phyloP scores from a whole-genome alignment of 306 rosid genomes.

The Cicer cuneatum region DNA sequence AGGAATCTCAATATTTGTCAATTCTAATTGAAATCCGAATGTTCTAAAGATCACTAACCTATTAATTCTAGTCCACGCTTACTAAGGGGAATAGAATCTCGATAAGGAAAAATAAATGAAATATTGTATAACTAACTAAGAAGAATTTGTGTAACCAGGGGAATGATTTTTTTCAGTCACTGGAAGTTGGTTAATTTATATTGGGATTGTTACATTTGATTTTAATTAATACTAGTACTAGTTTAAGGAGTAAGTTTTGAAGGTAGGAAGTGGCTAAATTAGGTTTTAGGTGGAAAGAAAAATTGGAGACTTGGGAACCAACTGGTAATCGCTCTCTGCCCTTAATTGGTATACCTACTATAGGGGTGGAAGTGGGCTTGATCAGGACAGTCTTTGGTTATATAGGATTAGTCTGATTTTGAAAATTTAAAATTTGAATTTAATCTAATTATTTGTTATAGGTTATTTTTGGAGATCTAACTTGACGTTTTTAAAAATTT shows the following conservation, averaged over 20 bases:
- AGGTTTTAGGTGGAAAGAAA: conserved; percentile 44
- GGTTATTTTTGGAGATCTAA: no score
- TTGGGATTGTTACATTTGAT: background rate
- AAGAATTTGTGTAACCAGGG: conserved; percentile 3
- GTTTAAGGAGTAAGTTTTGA: conserved; percentile 29
- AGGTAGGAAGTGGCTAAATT: conserved; percentile 36
- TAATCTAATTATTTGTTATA: no score
- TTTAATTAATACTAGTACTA: background rate
- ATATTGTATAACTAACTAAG: background rate
- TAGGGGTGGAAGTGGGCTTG: no score
- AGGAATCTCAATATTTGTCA: conserved; percentile 33
- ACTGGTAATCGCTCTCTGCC: conserved; percentile 66
- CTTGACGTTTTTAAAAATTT: no score
- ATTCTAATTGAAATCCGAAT: conserved; percentile 29
- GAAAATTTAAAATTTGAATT: accelerated
- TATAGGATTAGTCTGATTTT: no score
- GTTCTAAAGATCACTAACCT: background rate
- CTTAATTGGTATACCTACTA: conserved; percentile 51
- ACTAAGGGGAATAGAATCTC: background rate
- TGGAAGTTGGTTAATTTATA: background rate
- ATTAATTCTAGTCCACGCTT: background rate
- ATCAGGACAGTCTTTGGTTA: no score
- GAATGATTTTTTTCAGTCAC: conserved; percentile 13
- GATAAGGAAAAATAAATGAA: background rate
- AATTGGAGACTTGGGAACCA: conserved; percentile 41